Evolutionary conservation across 768 basidiomycete species (phyloP), one percentile per base, ranked within the genome.

Genomic region (Fistulinella prunicolor): DNA sequence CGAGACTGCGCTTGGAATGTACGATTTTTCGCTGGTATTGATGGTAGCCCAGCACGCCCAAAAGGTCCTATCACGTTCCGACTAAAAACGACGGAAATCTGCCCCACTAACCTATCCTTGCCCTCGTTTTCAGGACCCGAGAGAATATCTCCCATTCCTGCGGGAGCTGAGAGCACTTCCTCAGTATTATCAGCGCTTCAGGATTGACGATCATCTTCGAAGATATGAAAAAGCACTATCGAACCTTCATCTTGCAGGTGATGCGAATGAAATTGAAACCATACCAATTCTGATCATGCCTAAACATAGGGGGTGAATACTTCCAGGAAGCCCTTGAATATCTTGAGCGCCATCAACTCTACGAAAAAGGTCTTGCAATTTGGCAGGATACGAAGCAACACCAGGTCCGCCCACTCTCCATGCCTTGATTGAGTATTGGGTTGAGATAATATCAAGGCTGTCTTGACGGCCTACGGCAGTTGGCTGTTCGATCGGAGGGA

Each of bases 31-130:
- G 23, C 73, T 99, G 16, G 95, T 97, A 7, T 73, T 98, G 20
- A 86, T 98, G 85, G 81, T 99, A 35, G 94, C 96, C 1, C 96
- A 98, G 63, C 87, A 96, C 60, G 89, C 95, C 39, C 94, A 98
- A 65, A 96, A 95, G 80, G 94, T 93, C 29, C 20, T 17, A 3
- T 32, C 12, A n/a, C 19, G n/a, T 40, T 28, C n/a, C 3, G 5
- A 10, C 26, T 32, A 6, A 10, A 14, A 32, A 32, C 4, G 30
- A 12, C 13, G 9, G 30, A 14, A 4, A 32, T 12, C 13, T 32
- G 30, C 30, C 13, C 13, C 6, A 32, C 13, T 14, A 12, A 14
- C 26, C 26, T 28, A 3, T 32, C 30, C 4, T 32, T 56, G 34
- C 24, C 17, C n/a, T 23, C 22, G 47, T 48, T 49, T 32, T 22